Evolutionary conservation across 2,329 filamentous ascomycete genomes (phyloP).

Genomic region (Pseudophaeomoniella oleicola): DNA sequence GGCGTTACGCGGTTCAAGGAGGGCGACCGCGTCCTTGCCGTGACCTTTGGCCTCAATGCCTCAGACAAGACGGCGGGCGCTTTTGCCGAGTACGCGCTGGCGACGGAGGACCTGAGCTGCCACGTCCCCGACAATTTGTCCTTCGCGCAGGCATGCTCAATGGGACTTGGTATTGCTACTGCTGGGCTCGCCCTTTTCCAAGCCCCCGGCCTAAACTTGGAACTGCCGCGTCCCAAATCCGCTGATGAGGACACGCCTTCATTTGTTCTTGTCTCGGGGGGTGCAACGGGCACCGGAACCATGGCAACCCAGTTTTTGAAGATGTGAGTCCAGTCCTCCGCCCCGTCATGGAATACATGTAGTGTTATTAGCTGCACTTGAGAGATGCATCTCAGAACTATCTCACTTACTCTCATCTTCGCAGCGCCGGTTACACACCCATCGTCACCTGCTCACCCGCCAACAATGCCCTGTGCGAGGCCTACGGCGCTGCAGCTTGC

Average conservation of each 20-base stretch:
- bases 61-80: constrained; percentile 16
- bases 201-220: neutral
- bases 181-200: constrained; percentile 3
- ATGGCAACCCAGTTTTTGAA: constrained; percentile 26
- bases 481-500: constrained; percentile 27
- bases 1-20: constrained; percentile 10
- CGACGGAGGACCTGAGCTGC: constrained; percentile 15
- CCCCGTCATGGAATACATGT: neutral
- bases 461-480: constrained; percentile 30
- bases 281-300: constrained; percentile 26
- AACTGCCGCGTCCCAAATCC: neutral
- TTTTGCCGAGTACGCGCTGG: constrained; percentile 21
- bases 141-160: constrained; percentile 16
- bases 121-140: constrained; percentile 17
- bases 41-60: constrained; percentile 19
- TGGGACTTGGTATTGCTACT: constrained; percentile 10
- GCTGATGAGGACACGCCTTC: constrained; percentile 11
- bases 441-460: constrained; percentile 23
- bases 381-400: neutral
- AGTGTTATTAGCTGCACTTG: neutral
- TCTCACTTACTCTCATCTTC: neutral
- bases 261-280: constrained; percentile 28
- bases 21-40: constrained; percentile 23
- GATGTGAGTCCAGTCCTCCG: constrained; percentile 4
- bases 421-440: constrained; percentile 23